Evolutionary conservation across 768 basidiomycete species (phyloP), one percentile per base, ranked within the genome.

Genomic region (Cystobasidium tubakii): DNA sequence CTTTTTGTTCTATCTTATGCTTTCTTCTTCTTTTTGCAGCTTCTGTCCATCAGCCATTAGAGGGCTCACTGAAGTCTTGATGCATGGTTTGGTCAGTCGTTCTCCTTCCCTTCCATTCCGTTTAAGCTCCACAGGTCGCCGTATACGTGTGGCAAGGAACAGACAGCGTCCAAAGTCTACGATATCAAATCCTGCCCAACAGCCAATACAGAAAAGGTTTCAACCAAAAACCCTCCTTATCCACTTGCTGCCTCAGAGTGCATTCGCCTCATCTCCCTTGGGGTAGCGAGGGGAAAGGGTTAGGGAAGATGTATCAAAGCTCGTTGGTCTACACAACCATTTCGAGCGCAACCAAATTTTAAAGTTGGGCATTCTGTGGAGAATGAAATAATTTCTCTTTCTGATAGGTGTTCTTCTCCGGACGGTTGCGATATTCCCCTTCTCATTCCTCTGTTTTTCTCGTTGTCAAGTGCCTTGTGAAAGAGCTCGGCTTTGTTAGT

Each of bases 231-330:
- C 66, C 66, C 27, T 27, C 46, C 53, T 50, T 33, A 67, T 67
- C 66, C 66, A 67, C 66, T 67, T 67, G 39, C 66, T 67, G 39
- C 66, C 66, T 67, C 66, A 46, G 43, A 50, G 46, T 50, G 43
- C 66, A 3, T 53, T 46, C n/a, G 46, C 43, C 43, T 31, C 29
- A 53, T 13, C 53, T 50, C 50, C 53, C 27, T 39, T 67, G 66
- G 66, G 66, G 66, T 67, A 67, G 66, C 66, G 66, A 67, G 66
- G 66, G 66, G 66, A 67, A 67, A 50, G 53, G 66, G 60, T 39
- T 62, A 62, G 60, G 36, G 60, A 62, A 39, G 60, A 62, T 33
- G 60, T 27, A 62, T 23, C 36, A 17, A 62, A 62, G 31, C 31
- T 62, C 60, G 60, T 17, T 43, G 36, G 63, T 27, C 25, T 65